Percentiles rank a stretch among this genome's conserved stretches.
phyloP scores from a whole-genome alignment of 2,329 filamentous ascomycete species.

The Eutypella sp. region DNA sequence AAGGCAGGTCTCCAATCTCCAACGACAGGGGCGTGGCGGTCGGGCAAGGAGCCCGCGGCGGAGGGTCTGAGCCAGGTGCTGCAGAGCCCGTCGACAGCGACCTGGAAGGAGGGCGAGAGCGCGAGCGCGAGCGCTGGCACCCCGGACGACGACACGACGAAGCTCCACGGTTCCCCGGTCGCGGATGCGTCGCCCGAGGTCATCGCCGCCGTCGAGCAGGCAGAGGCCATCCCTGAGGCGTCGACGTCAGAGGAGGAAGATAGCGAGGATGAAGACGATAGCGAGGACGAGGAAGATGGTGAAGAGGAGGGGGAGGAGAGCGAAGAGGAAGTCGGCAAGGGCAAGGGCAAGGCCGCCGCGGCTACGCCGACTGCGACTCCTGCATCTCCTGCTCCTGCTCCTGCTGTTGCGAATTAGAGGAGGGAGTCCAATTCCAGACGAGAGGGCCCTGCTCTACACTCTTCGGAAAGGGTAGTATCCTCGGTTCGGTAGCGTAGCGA shows the following conservation, averaged over 20 bases:
- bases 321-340: conserved; percentile 7
- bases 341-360: conserved; percentile 4
- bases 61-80: too few relatives aligned
- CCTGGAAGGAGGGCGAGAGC: conserved; percentile 38
- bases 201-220: conserved; percentile 35
- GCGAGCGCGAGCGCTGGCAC: conserved; percentile 21
- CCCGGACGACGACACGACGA: too few relatives aligned
- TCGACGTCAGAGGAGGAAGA: conserved; percentile 29
- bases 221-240: conserved; percentile 36
- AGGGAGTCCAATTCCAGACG: too few relatives aligned
- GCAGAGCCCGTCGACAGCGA: conserved; percentile 40
- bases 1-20: too few relatives aligned
- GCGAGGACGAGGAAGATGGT: conserved; percentile 13
- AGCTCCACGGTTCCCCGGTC: conserved; percentile 27
- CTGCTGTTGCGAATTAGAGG: too few relatives aligned
- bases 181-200: conserved; percentile 31
- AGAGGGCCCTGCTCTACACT: too few relatives aligned
- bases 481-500: too few relatives aligned
- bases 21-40: too few relatives aligned
- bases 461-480: too few relatives aligned
- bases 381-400: too few relatives aligned
- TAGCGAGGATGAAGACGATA: conserved; percentile 26
- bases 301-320: conserved; percentile 11
- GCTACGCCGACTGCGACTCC: too few relatives aligned
- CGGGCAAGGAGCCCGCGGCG: too few relatives aligned